Conservation (phyloP, 2,329 filamentous ascomycete genomes). For the Trichophyton schoenleinii region DNA sequence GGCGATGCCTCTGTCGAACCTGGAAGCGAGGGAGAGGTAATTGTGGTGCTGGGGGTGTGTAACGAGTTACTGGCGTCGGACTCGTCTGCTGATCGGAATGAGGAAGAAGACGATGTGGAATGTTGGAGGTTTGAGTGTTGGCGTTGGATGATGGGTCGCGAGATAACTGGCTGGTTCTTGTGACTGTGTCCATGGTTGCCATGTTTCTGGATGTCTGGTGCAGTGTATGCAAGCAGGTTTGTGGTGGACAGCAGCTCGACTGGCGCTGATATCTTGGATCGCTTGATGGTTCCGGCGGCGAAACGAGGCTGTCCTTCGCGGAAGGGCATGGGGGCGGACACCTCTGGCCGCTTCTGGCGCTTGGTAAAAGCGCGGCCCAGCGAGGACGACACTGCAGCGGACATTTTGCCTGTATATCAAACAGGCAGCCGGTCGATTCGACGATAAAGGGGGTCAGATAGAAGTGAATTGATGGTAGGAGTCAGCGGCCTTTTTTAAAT, state of each 20-base stretch:
- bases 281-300: slow-evolving; percentile 34
- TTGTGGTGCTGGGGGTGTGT: slow-evolving; percentile 39
- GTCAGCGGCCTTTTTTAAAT: neutral
- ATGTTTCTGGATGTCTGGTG: slow-evolving; percentile 56
- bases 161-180: slow-evolving; percentile 16
- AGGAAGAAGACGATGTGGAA: slow-evolving; percentile 42
- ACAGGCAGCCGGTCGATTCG: neutral
- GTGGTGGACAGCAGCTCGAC: slow-evolving; percentile 84
- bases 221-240: slow-evolving; percentile 91
- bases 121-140: slow-evolving; percentile 40
- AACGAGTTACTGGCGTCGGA: slow-evolving; percentile 26
- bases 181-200: slow-evolving; percentile 13
- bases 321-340: slow-evolving; percentile 33
- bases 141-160: slow-evolving; percentile 22
- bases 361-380: slow-evolving; percentile 36
- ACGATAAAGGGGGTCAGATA: neutral
- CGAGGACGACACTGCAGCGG: slow-evolving; percentile 21
- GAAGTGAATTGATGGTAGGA: neutral
- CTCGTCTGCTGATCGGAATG: slow-evolving; percentile 53
- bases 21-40: slow-evolving; percentile 33
- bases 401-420: slow-evolving; percentile 19
- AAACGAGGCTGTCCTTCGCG: slow-evolving; percentile 35
- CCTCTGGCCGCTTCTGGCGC: slow-evolving; percentile 36
- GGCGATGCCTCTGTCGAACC: slow-evolving; percentile 31
- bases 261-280: slow-evolving; percentile 62